Percentiles rank a stretch among this genome's conserved stretches.
Evolutionary conservation across 352 stramenopile genomes (phyloP).

Genomic region (Pythium folliculosum): DNA sequence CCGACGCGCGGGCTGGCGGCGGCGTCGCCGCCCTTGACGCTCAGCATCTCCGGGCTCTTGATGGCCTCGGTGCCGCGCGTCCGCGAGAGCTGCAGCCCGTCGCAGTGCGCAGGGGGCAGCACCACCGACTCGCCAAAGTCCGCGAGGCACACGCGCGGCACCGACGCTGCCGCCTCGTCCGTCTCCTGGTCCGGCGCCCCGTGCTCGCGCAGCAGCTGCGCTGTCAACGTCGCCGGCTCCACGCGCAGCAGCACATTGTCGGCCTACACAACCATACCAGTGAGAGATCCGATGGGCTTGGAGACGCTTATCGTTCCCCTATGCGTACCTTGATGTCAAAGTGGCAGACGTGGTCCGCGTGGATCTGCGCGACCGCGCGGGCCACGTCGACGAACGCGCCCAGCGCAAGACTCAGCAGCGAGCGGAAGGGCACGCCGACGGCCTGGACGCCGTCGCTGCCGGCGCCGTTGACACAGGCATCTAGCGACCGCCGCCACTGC

Average conservation of each 20-base stretch:
- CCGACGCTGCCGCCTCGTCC: conserved; percentile 15
- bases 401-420: conserved; percentile 44
- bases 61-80: conserved; percentile 77
- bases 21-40: conserved; percentile 35
- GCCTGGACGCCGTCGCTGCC: neutral
- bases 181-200: neutral
- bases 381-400: conserved; percentile 45
- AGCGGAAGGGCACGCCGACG: conserved; percentile 40
- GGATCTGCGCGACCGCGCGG: conserved; percentile 39
- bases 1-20: conserved; percentile 30
- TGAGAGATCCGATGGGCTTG: neutral
- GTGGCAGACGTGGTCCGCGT: conserved; percentile 48
- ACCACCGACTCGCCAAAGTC: conserved; percentile 75
- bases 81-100: conserved; percentile 29
- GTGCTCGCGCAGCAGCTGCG: conserved; percentile 25
- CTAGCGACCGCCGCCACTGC: conserved; percentile 41
- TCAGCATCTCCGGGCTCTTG: conserved; percentile 75
- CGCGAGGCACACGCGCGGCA: conserved; percentile 47
- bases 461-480: neutral
- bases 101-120: neutral
- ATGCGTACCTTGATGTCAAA: conserved; percentile 69
- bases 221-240: conserved; percentile 35
- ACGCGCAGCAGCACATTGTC: conserved; percentile 66
- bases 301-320: neutral
- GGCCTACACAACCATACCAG: conserved; percentile 30